Evolutionary conservation across 176 grass and related monocot genomes (phyloP).

Genomic region (Triticum aestivum): DNA sequence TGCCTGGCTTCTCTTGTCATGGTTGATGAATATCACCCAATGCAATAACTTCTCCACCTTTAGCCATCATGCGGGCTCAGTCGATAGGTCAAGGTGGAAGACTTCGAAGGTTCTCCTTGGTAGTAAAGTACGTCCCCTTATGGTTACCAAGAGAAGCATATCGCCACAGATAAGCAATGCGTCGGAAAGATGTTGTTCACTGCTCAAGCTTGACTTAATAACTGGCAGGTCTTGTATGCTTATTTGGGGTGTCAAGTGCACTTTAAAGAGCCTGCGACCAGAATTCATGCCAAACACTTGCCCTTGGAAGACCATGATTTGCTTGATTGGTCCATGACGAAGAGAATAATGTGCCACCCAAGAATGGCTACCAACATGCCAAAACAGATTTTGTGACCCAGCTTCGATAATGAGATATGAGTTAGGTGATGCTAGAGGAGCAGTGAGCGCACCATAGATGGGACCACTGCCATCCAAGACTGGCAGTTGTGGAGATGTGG

Average conservation of each 20-base stretch:
- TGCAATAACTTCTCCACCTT: not conserved
- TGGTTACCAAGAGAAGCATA: not conserved
- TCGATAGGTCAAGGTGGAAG: not conserved
- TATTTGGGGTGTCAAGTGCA: not conserved
- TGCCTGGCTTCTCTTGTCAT: not conserved
- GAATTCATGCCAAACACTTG: not conserved
- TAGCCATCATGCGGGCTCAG: not conserved
- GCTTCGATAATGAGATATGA: not conserved
- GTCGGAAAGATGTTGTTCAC: not conserved
- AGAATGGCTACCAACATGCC: not conserved
- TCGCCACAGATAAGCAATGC: not conserved
- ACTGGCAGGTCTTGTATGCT: not conserved
- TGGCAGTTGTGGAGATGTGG: not conserved
- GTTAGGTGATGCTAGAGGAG: not conserved
- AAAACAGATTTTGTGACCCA: not conserved
- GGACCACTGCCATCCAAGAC: not conserved
- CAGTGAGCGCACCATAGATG: not conserved
- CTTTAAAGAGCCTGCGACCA: not conserved
- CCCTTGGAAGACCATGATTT: not conserved
- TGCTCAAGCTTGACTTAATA: no score
- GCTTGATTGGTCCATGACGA: not conserved
- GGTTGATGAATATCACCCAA: not conserved
- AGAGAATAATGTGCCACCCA: not conserved
- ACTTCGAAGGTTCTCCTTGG: not conserved
- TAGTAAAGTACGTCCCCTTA: not conserved